Evolutionary conservation across 2,329 filamentous ascomycete genomes (phyloP).

Genomic region (Ascochyta lentis): DNA sequence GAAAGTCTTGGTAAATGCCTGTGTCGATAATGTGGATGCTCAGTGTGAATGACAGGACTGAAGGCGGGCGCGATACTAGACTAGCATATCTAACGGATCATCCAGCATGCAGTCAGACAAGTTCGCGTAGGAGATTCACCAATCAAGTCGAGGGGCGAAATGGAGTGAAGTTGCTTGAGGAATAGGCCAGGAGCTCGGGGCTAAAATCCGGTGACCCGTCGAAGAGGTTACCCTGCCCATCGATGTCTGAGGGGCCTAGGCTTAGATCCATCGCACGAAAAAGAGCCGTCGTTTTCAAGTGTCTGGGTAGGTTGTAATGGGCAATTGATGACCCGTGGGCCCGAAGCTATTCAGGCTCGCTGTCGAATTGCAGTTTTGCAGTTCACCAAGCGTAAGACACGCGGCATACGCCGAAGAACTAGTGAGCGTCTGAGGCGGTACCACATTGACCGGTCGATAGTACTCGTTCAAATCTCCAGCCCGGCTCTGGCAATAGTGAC

Average conservation of each 20-base stretch:
- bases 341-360: slow-evolving; percentile 5
- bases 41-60: background rate
- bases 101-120: slow-evolving; percentile 3
- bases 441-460: background rate
- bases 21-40: background rate
- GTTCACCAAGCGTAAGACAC: background rate
- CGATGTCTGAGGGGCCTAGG: slow-evolving; percentile 11
- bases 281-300: background rate
- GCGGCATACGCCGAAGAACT: background rate
- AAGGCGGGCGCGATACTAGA: background rate
- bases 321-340: background rate
- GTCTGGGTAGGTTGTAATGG: background rate
- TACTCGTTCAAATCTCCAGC: background rate
- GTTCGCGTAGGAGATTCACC: background rate
- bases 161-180: slow-evolving; percentile 6
- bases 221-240: slow-evolving; percentile 17
- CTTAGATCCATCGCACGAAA: background rate
- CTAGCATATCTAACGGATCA: background rate
- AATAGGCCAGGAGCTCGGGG: slow-evolving; percentile 29
- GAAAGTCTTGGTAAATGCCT: background rate
- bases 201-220: slow-evolving; percentile 29
- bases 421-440: background rate
- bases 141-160: slow-evolving; percentile 11
- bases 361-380: background rate
- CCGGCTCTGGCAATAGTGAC: slow-evolving; percentile 24